Base-by-base conservation (phyloP, 106 monocot species). In the Allium cepa region DNA sequence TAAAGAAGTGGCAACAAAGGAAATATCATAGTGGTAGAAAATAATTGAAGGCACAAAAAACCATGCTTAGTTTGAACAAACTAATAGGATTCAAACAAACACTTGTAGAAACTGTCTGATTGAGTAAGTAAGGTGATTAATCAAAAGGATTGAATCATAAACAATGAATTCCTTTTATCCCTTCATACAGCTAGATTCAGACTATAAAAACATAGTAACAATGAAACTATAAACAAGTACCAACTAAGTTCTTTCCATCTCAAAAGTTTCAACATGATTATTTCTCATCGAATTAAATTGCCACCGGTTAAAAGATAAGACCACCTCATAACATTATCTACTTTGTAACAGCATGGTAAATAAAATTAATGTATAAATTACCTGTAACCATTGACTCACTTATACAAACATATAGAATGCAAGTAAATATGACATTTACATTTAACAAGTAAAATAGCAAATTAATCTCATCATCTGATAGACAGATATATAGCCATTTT, bases 31-130 rank as follows among this genome's bases (percentile, higher is more conserved):
- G n/a, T 45, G 2, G 36, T 45, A 22, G 68, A 56, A 3, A 45
- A 50, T n/a, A 68, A 16, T 45, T 56, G 53, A 56, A 14, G 52
- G 17, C 22, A 28, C 15, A 8, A 49, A 53, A 68, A 4, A 45
- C n/a, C 68, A 68, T 68, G 52, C 53, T 68, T 55, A 67, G 27
- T 53, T 67, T 4, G 22, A 51, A 66, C 17, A 1, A 66, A 66
- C 9, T 10, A 9, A 53, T 53, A 10, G 13, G 52, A 53, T 53
- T 10, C 9, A 53, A 53, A 9, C 0, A 13, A 53, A 9, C 9
- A 13, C 52, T 13, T 13, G 10, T 13, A 9, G 13, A 53, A 53
- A 53, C 13, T 0, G 52, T 53, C 52, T 53, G 13, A 53, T 13
- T 9, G 9, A 53, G 52, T 10, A 53, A 53, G 52, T 53, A 53